phyloP scores from a whole-genome alignment of 352 stramenopile genomes.

The Phytophthora vignae region DNA sequence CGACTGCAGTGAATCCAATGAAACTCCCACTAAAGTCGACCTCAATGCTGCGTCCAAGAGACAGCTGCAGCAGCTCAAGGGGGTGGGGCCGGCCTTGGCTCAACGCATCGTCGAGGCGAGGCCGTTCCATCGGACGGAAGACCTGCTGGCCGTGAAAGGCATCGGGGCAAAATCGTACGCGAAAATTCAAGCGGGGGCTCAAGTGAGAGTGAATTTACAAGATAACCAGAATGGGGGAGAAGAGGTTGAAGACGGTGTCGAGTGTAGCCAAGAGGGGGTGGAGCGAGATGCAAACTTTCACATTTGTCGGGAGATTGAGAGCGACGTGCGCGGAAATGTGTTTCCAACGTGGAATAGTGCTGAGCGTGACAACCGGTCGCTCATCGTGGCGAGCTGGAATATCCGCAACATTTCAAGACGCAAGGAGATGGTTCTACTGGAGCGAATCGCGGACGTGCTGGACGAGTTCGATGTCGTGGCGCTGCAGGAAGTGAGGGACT shows the following conservation, averaged over 20 bases:
- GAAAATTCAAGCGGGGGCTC: slow-evolving; percentile 41
- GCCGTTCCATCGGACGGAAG: slow-evolving; percentile 59
- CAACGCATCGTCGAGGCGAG: slow-evolving; percentile 53
- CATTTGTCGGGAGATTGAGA: slow-evolving; percentile 47
- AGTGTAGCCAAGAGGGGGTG: background rate
- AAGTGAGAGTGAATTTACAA: slow-evolving; percentile 24
- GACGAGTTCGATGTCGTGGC: slow-evolving; percentile 75
- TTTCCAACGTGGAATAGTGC: slow-evolving; percentile 22
- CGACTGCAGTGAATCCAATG: slow-evolving; percentile 7
- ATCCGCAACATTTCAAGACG: slow-evolving; percentile 73
- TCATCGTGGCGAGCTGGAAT: slow-evolving; percentile 78
- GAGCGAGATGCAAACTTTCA: slow-evolving; percentile 27
- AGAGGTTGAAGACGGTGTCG: background rate
- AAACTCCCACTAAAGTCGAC: slow-evolving; percentile 41
- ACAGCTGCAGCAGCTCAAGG: slow-evolving; percentile 50
- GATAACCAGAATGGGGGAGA: slow-evolving; percentile 1
- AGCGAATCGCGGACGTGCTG: slow-evolving; percentile 60
- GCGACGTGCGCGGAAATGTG: slow-evolving; percentile 45
- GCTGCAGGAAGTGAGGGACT: slow-evolving; percentile 72
- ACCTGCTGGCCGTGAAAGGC: slow-evolving; percentile 57
- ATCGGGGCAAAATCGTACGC: slow-evolving; percentile 53
- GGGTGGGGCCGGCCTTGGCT: slow-evolving; percentile 49
- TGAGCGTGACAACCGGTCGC: slow-evolving; percentile 10
- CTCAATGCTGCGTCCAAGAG: slow-evolving; percentile 51
- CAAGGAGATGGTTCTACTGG: slow-evolving; percentile 45